Evolutionary conservation across 495 filamentous ascomycete genomes (phyloP).

Genomic region (Aspergillus wentii): DNA sequence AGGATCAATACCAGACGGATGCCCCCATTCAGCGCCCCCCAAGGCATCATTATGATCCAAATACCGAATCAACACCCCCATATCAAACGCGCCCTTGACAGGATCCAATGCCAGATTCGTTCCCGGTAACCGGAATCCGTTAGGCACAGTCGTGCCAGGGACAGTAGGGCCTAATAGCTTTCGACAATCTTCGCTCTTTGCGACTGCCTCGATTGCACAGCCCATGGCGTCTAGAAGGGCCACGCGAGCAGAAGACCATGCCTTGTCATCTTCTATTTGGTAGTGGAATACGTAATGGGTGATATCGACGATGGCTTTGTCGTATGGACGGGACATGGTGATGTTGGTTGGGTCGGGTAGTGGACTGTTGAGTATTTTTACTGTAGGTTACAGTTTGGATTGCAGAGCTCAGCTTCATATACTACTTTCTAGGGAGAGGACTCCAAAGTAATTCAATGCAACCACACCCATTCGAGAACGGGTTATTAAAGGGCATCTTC

Average conservation of each 20-base stretch:
- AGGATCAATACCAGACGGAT: constrained; percentile 34
- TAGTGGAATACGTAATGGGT: constrained; percentile 26
- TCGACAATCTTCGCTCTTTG: constrained; percentile 18
- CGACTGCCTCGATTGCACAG: constrained; percentile 32
- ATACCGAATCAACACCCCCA: constrained; percentile 39
- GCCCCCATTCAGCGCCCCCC: constrained; percentile 39
- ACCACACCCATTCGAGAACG: too few species aligned
- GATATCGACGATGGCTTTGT: constrained; percentile 24
- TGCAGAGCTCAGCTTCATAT: too few species aligned
- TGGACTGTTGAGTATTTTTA: too few species aligned
- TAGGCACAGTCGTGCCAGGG: constrained; percentile 15
- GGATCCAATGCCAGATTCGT: constrained; percentile 32
- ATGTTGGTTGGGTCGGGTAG: neutral
- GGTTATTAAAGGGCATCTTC: too few species aligned
- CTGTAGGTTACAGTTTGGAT: too few species aligned
- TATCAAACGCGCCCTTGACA: constrained; percentile 39
- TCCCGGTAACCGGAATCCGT: constrained; percentile 41
- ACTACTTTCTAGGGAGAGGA: too few species aligned
- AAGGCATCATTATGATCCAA: constrained; percentile 44
- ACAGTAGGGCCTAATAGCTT: constrained; percentile 23
- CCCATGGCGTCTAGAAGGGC: constrained; percentile 37
- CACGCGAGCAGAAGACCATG: constrained; percentile 20
- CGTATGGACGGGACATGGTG: constrained; percentile 15
- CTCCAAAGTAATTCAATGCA: too few species aligned
- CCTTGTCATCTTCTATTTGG: constrained; percentile 8